Conservation (phyloP, 1,284 basidiomycete genomes). For the Naganishia liquefaciens region DNA sequence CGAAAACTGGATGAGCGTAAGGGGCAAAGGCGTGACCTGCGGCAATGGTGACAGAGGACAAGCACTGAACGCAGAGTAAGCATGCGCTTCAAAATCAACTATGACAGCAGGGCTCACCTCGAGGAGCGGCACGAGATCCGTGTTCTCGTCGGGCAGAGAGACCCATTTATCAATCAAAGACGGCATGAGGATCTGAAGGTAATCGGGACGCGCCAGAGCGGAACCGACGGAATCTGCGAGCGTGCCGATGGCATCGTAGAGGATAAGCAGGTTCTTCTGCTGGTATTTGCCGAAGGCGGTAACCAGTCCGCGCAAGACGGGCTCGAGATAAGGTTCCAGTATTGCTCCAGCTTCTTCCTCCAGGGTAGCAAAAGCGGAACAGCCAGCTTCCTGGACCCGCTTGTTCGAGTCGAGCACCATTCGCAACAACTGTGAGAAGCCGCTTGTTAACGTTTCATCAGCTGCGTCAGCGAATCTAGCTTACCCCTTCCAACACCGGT, state of each 20-base stretch:
- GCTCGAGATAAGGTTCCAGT: constrained; percentile 89
- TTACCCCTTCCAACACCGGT: constrained; percentile 94
- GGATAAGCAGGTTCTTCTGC: constrained; percentile 97
- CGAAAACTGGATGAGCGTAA: constrained; percentile 88
- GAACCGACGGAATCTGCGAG: constrained; percentile 92
- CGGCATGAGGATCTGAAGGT: constrained; percentile 95
- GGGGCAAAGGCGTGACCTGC: constrained; percentile 87
- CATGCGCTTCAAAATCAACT: too few relatives aligned
- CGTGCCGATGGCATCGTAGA: constrained; percentile 97
- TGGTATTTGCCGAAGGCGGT: constrained; percentile 98
- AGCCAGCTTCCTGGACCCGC: constrained; percentile 98
- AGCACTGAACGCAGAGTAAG: constrained; percentile 63
- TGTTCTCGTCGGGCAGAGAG: constrained; percentile 83
- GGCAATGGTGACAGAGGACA: constrained; percentile 96
- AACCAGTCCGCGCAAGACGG: constrained; percentile 90
- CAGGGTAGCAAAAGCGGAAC: constrained; percentile 95
- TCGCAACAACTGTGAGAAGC: constrained; percentile 68
- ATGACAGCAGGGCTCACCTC: constrained; percentile 63
- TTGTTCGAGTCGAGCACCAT: constrained; percentile 99
- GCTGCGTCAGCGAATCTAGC: constrained; percentile 42
- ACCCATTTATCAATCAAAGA: constrained; percentile 88
- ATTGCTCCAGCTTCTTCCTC: constrained; percentile 94
- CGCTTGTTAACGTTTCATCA: constrained; percentile 15
- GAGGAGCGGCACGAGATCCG: constrained; percentile 88
- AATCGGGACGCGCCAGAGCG: constrained; percentile 79